phyloP scores from a whole-genome alignment of 148 eudicot genomes.

The Nepenthes gracilis region DNA sequence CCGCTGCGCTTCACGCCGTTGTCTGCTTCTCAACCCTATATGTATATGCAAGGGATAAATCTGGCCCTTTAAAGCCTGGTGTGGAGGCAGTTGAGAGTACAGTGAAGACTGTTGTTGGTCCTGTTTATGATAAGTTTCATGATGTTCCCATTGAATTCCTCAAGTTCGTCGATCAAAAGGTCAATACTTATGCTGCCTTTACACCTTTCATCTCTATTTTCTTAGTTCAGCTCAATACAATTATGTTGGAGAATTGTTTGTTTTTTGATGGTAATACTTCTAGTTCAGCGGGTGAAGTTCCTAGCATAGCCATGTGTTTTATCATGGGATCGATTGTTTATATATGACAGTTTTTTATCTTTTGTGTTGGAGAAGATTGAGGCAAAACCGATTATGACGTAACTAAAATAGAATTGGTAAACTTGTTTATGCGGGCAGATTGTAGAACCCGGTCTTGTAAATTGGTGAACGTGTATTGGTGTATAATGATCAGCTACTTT shows the following conservation, averaged over 20 bases:
- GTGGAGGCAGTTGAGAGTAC: conserved; percentile 87
- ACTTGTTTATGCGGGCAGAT: no score
- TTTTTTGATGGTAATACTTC: no score
- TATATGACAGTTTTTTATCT: not conserved
- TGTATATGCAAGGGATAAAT: conserved; percentile 72
- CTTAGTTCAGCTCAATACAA: not conserved
- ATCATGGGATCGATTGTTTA: not conserved
- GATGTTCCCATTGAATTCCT: conserved; percentile 69
- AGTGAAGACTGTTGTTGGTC: conserved; percentile 83
- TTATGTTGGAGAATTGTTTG: not conserved
- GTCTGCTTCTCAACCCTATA: conserved; percentile 59
- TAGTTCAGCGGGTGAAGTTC: no score
- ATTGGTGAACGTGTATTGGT: no score
- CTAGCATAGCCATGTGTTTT: no score
- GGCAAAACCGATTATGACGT: no score
- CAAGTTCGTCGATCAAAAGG: conserved; percentile 92
- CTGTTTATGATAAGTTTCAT: conserved; percentile 70
- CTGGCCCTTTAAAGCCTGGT: conserved; percentile 84
- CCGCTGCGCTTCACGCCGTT: conserved; percentile 48
- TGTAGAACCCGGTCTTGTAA: no score
- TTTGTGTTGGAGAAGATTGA: no score
- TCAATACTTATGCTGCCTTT: conserved; percentile 7
- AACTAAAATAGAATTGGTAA: no score
- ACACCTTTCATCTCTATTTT: not conserved
- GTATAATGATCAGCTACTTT: no score